phyloP scores from a whole-genome alignment of 345 rosid genomes.

The Brassica rapa region DNA sequence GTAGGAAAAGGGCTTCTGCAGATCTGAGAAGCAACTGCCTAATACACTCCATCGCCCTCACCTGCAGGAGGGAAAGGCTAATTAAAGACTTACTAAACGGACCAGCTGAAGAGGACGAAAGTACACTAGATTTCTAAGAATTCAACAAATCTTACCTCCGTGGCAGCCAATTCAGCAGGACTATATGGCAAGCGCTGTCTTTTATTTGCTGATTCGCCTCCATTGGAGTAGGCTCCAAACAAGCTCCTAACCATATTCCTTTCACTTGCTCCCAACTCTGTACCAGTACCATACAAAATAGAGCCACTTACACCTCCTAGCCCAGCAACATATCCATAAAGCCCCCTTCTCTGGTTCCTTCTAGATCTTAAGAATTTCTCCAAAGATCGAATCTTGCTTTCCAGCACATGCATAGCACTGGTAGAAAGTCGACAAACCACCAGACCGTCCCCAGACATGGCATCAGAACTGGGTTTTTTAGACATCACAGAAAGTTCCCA shows the following conservation, averaged over 20 bases:
- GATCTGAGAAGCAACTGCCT: constrained; percentile 96
- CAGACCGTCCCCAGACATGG: constrained; percentile 55
- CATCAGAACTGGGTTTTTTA: constrained; percentile 54
- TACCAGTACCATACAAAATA: constrained; percentile 73
- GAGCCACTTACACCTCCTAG: constrained; percentile 90
- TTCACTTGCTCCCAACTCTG: constrained; percentile 69
- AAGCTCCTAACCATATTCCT: constrained; percentile 74
- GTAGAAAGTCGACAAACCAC: constrained; percentile 75
- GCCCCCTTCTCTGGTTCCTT: constrained; percentile 93
- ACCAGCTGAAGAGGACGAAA: constrained; percentile 20
- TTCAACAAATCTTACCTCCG: constrained; percentile 62
- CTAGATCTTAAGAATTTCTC: constrained; percentile 87
- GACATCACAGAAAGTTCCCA: constrained; percentile 93
- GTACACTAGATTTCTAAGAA: constrained; percentile 20
- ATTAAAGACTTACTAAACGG: constrained; percentile 10
- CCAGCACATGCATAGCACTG: constrained; percentile 79
- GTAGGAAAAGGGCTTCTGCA: constrained; percentile 91
- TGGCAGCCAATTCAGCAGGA: constrained; percentile 91
- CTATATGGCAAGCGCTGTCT: constrained; percentile 81
- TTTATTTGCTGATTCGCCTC: constrained; percentile 66
- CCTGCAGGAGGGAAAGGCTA: constrained; percentile 52
- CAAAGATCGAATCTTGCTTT: constrained; percentile 79
- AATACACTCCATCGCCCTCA: constrained; percentile 94
- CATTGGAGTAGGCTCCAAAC: constrained; percentile 73
- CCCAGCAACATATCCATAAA: constrained; percentile 91